phyloP scores from a whole-genome alignment of 768 basidiomycete species.

The Dentipellis sp. region DNA sequence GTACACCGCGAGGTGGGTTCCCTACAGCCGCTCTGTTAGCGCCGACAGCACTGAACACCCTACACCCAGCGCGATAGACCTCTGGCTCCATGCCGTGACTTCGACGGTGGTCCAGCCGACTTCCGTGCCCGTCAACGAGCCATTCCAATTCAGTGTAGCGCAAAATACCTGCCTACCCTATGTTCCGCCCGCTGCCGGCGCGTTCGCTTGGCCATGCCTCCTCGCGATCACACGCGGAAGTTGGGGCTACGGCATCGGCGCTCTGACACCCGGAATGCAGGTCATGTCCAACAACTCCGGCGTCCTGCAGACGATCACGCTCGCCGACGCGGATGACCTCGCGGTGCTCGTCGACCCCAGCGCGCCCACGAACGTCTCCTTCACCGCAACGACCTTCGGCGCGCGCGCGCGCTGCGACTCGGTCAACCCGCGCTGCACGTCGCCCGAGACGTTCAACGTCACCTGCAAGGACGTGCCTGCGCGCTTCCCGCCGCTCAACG shows the following conservation, averaged over 20 bases:
- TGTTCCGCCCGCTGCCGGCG: background rate
- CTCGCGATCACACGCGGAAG: background rate
- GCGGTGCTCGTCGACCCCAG: background rate
- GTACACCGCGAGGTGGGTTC: background rate
- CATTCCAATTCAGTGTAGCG: background rate
- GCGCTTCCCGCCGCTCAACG: background rate
- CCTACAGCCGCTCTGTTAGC: no score
- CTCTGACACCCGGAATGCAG: background rate
- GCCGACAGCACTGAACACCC: no score
- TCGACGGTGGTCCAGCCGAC: background rate
- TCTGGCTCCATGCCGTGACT: background rate
- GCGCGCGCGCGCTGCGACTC: background rate
- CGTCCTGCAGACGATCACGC: background rate
- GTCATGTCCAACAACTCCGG: background rate
- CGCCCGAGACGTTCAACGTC: background rate
- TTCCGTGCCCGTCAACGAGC: background rate
- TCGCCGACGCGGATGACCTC: background rate
- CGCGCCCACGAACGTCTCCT: background rate
- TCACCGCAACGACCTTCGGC: background rate
- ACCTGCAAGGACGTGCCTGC: background rate
- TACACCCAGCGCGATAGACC: background rate
- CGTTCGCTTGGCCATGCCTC: background rate
- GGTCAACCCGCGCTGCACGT: background rate
- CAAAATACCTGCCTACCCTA: background rate
- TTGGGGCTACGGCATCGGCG: background rate